Evolutionary conservation across 345 rosid genomes (phyloP), one percentile per base, ranked within the genome.

Genomic region (Physaria fendleri): DNA sequence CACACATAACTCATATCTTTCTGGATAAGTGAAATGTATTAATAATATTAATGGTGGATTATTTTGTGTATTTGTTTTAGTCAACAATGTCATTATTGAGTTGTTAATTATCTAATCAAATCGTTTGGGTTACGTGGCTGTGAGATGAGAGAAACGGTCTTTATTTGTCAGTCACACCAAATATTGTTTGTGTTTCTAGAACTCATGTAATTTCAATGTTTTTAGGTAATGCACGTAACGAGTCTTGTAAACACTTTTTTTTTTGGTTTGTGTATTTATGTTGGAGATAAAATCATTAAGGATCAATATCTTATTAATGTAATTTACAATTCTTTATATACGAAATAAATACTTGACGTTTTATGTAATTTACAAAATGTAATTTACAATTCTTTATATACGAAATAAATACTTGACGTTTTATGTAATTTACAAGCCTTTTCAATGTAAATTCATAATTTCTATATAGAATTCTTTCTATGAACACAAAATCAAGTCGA

Each of bases 71-170:
- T n/a, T n/a, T n/a, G 30, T 29, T 51, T 51, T 50, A n/a, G 49
- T 28, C 64, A 37, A 46, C 42, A 28, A n/a, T 20, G 64, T 66
- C 6, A 13, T 46, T 35, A 28, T 27, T 56, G 46, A 35, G 8
- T 6, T 14, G 20, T n/a, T 28, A 5, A 4, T 57, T 6, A 17
- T 22, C 40, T 20, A 2, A 14, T 52, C 40, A 14, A 18, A 17
- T 18, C 13, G 30, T 50, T 41, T 50, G 47, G 43, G 18, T 50
- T 34, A 63, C 68, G 52, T 41, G 17, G 4, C 4, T 45, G 15
- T n/a, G n/a, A n/a, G n/a, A n/a, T 46, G 2, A 5, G 46, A 56
- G 71, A 56, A 56, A 46, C 18, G 20, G 64, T 66, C 71, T 56
- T 65, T 5, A 12, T 55, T 16, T 43, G 5, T 21, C 42, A 22